Evolutionary conservation across 768 basidiomycete genomes (phyloP), one percentile per base, ranked within the genome.

Genomic region (Candolleomyces efflorescens): DNA sequence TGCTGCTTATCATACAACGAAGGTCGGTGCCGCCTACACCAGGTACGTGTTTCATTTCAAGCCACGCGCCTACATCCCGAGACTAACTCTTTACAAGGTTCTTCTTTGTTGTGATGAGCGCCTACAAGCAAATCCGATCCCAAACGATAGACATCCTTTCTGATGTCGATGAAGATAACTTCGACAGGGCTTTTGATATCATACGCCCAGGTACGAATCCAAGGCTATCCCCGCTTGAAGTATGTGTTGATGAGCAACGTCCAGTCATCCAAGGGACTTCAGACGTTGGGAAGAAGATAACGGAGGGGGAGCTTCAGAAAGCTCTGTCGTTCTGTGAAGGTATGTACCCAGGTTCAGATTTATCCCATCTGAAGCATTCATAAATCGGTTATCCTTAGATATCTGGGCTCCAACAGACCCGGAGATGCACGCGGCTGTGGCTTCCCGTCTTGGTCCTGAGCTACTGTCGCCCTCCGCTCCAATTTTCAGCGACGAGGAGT

Each of bases 111-210:
- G 77, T 78, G 4, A 68, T 81, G 38, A 77, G 77, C 59, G 76
- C 77, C 26, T 81, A 80, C 65, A 73, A 75, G 59, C 79, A 81
- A 62, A 78, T 80, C 55, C 71, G 71, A 17, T 63, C 72, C 5
- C 79, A 81, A 62, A 64, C 67, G 20, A 60, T 62, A 3, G 69
- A 73, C 24, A 71, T 79, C 10, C 70, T 80, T 17, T 66, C 68
- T 3, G 77, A 80, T 54, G 65, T 79, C 32, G 71, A 78, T 37
- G 77, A 78, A 57, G 75, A 76, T 62, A 80, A 76, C 64, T 81
- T 77, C 56, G 79, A 81, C 64, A 67, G 73, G 38, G 78, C 79
- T 3, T 81, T 81, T 61, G 70, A 73, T 22, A 69, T 74, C 62
- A 68, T 81, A 53, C 66, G 76, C 70, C 59, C 63, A 10, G 70